These are phyloP conservation scores for Gomphus bonarii DNA, from an alignment of 1,284 basidiomycete genomes.

Conservation along the genomic window DNA sequence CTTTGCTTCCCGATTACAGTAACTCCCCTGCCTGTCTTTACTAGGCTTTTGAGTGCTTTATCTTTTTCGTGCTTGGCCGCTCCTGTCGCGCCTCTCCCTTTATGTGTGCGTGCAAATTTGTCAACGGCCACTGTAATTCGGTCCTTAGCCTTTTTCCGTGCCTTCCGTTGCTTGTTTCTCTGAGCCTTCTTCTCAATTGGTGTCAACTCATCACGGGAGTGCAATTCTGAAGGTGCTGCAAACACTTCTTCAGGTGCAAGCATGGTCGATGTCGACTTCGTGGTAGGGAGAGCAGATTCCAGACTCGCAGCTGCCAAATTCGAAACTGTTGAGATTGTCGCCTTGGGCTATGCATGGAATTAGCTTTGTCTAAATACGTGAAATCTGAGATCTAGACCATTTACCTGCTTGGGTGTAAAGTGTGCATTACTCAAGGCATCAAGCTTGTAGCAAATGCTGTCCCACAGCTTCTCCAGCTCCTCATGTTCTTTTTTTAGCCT, in stretches of 20 bases:
- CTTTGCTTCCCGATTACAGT: slow-evolving; percentile 76
- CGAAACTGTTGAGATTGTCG: slow-evolving; percentile 76
- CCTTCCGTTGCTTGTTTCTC: slow-evolving; percentile 66
- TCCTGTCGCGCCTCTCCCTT: slow-evolving; percentile 29
- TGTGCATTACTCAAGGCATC: slow-evolving; percentile 94
- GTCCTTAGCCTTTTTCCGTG: slow-evolving; percentile 62
- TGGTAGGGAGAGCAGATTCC: slow-evolving; percentile 86
- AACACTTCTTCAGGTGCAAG: slow-evolving; percentile 94
- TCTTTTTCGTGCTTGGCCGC: slow-evolving; percentile 73
- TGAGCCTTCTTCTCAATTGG: slow-evolving; percentile 74
- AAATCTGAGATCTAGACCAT: slow-evolving; percentile 19
- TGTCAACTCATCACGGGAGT: slow-evolving; percentile 72
- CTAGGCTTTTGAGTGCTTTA: slow-evolving; percentile 64
- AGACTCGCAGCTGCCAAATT: slow-evolving; percentile 81
- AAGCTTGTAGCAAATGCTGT: slow-evolving; percentile 79
- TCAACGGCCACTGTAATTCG: slow-evolving; percentile 53
- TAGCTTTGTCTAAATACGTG: slow-evolving; percentile 1
- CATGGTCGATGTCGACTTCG: slow-evolving; percentile 66
- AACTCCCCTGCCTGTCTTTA: slow-evolving; percentile 78
- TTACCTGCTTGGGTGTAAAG: slow-evolving; percentile 88
- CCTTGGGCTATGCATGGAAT: slow-evolving; percentile 63
- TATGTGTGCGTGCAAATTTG: slow-evolving; percentile 41
- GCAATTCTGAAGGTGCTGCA: slow-evolving; percentile 45
- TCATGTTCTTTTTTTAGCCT: slow-evolving; percentile 85
- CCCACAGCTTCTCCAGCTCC: slow-evolving; percentile 78